Conservation (phyloP, 345 rosid genomes). For the Eucalyptus melliodora region DNA sequence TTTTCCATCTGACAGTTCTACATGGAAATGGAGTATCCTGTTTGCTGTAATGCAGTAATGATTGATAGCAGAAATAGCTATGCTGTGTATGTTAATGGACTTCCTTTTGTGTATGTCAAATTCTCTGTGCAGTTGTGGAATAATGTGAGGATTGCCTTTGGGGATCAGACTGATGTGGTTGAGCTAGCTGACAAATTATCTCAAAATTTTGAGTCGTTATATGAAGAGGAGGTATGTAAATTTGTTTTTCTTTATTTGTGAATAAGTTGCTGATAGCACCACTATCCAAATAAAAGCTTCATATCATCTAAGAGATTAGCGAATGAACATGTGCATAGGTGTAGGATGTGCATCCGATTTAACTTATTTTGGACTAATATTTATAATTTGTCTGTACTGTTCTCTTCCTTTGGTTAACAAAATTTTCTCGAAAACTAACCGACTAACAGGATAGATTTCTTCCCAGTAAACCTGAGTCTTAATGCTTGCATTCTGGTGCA, state of each 20-base stretch:
- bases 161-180: slow-evolving; percentile 63
- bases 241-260: background rate
- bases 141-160: slow-evolving; percentile 43
- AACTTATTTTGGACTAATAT: background rate
- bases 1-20: background rate
- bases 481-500: background rate
- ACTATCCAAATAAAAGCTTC: background rate
- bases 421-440: background rate
- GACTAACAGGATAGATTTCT: background rate
- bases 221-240: slow-evolving; percentile 63
- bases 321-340: background rate
- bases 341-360: background rate
- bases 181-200: slow-evolving; percentile 65
- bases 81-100: background rate
- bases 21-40: background rate
- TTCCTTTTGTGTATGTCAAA: background rate
- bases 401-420: background rate
- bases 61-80: background rate
- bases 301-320: background rate
- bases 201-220: slow-evolving; percentile 52
- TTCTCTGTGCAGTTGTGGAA: slow-evolving; percentile 63
- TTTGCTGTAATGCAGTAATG: background rate
- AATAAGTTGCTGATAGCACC: background rate
- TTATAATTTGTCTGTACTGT: background rate
- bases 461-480: background rate